Percentiles rank a stretch among this genome's conserved stretches.
These are phyloP conservation scores for Alternaria sp. DNA, from an alignment of 2,329 filamentous ascomycete genomes.

Conservation along the genomic window DNA sequence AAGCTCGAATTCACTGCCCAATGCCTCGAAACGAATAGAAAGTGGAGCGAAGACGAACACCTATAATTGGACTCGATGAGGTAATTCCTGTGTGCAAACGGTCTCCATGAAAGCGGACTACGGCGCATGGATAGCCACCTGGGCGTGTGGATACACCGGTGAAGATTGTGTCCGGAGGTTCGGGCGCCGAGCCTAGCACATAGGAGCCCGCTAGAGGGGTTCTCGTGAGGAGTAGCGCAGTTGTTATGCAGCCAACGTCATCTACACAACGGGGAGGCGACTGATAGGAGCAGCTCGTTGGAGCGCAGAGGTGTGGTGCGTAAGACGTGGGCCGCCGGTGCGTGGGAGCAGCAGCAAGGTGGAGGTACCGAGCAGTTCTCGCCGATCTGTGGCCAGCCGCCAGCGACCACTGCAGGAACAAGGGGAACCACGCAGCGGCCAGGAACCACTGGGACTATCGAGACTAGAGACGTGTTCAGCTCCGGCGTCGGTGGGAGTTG, in stretches of 20 bases:
- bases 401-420: conserved; percentile 24
- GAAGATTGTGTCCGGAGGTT: conserved; percentile 8
- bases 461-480: not conserved
- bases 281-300: not conserved
- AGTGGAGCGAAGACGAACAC: conserved; percentile 2
- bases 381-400: conserved; percentile 22
- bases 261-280: not conserved
- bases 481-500: not conserved
- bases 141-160: conserved; percentile 10
- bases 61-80: not conserved
- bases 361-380: conserved; percentile 18
- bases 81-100: conserved; percentile 1
- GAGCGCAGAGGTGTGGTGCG: conserved; percentile 3
- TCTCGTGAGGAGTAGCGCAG: conserved; percentile 3
- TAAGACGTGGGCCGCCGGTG: conserved; percentile 20
- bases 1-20: not conserved
- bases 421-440: conserved; percentile 6
- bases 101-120: not conserved
- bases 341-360: conserved; percentile 9
- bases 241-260: conserved; percentile 7
- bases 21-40: not conserved
- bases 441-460: not conserved
- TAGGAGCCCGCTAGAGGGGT: not conserved
- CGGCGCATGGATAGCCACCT: conserved; percentile 13
- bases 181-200: not conserved